These are phyloP conservation scores for Sambucus nigra DNA, from an alignment of 129 eudicot species.

Conservation along the genomic window DNA sequence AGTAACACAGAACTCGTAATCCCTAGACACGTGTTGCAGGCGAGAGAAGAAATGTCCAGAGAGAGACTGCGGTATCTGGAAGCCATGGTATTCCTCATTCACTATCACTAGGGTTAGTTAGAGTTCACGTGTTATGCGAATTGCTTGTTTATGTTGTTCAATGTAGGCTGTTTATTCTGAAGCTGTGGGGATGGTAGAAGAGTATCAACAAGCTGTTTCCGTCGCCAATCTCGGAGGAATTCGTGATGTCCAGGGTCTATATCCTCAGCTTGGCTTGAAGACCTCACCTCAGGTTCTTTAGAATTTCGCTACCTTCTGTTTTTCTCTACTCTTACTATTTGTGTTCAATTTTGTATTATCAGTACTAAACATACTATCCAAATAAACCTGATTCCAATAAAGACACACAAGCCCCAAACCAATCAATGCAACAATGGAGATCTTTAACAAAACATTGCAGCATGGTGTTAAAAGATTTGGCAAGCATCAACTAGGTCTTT, in stretches of 20 bases:
- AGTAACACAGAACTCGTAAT: too few species aligned
- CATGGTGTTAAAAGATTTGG: too few species aligned
- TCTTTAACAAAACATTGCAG: too few species aligned
- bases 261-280: constrained; percentile 70
- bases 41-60: constrained; percentile 91
- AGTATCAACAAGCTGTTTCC: constrained; percentile 84
- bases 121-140: constrained; percentile 10
- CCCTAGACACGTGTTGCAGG: constrained; percentile 44
- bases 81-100: constrained; percentile 51
- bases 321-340: not conserved
- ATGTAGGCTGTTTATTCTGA: constrained; percentile 83
- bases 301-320: not conserved
- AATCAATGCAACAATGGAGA: too few species aligned
- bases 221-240: constrained; percentile 77
- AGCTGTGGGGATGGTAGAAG: constrained; percentile 88
- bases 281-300: constrained; percentile 64
- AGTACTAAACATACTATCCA: too few species aligned
- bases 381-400: too few species aligned
- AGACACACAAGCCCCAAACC: too few species aligned
- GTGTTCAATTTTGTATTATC: not conserved
- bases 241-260: constrained; percentile 60
- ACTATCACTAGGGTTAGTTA: not conserved
- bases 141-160: not conserved
- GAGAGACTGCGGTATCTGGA: constrained; percentile 93
- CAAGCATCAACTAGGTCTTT: too few species aligned